These are phyloP conservation scores for Xylaria hypoxylon DNA, from an alignment of 2,329 filamentous ascomycete genomes.

Conservation along the genomic window DNA sequence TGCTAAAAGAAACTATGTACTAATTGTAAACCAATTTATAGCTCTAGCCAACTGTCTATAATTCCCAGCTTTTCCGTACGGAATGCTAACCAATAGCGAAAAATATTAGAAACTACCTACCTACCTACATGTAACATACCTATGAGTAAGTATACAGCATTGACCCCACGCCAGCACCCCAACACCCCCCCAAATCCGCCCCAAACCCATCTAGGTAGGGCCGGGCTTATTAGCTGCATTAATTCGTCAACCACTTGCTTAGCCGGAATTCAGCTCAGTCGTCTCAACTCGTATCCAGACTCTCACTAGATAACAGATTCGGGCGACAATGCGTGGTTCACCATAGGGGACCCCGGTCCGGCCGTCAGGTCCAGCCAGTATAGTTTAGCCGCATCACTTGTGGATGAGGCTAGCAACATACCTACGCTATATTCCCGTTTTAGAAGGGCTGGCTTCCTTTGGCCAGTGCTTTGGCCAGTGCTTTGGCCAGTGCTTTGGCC, in stretches of 20 bases:
- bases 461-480: neutral
- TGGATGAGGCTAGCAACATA: conserved; percentile 22
- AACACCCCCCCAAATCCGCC: too few species aligned
- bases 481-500: neutral
- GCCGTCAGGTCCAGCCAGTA: conserved; percentile 5
- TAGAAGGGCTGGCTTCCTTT: neutral
- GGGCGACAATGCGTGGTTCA: neutral
- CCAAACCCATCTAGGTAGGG: neutral
- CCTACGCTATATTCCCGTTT: conserved; percentile 6
- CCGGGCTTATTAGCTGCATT: conserved; percentile 18
- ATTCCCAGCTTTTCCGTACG: too few species aligned
- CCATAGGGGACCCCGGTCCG: conserved; percentile 22
- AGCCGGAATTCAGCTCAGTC: conserved; percentile 3
- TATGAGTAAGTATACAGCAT: too few species aligned
- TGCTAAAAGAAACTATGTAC: too few species aligned
- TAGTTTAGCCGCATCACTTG: conserved; percentile 22
- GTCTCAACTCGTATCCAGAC: conserved; percentile 3
- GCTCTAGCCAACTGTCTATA: too few species aligned
- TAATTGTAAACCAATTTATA: too few species aligned
- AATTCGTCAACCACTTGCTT: conserved; percentile 17
- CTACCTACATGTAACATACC: too few species aligned
- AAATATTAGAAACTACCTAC: too few species aligned
- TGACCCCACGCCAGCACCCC: neutral
- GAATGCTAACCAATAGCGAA: too few species aligned
- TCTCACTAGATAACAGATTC: conserved; percentile 10